Conservation (phyloP, 2,329 filamentous ascomycete genomes). For the Zasmidium citrigriseum region DNA sequence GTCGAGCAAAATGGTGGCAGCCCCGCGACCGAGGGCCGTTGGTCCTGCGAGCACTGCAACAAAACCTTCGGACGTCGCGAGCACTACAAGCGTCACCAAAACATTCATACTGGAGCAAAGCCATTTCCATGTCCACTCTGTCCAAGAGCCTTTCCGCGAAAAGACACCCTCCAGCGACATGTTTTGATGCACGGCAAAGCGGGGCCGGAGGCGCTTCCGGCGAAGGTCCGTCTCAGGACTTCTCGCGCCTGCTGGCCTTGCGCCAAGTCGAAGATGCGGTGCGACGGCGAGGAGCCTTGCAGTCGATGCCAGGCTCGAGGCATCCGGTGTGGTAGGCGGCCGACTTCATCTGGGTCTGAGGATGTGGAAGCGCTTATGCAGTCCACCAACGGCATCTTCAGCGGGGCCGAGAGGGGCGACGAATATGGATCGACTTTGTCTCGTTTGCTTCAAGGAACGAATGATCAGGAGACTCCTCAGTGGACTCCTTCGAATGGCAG, state of each 20-base stretch:
- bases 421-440: background rate
- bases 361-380: conserved; percentile 6
- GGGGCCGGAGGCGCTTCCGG: conserved; percentile 1
- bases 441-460: background rate
- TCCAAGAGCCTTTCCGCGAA: conserved; percentile 2
- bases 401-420: background rate
- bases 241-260: conserved; percentile 1
- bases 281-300: conserved; percentile 4
- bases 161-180: conserved; percentile 7
- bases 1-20: background rate
- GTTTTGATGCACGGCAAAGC: conserved; percentile 5
- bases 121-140: conserved; percentile 7
- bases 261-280: background rate
- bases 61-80: conserved; percentile 6
- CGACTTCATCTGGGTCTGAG: background rate
- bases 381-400: background rate
- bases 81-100: conserved; percentile 1
- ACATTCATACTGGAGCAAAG: background rate
- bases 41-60: conserved; percentile 3
- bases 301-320: background rate
- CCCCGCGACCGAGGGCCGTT: background rate
- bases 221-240: background rate
- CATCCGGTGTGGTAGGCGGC: background rate
- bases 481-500: background rate
- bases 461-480: background rate